A percentile compares a stretch with the other conserved stretches of the same genome.
Conservation (phyloP, 2,329 filamentous ascomycete species). For the Pseudogymnoascus sp. region DNA sequence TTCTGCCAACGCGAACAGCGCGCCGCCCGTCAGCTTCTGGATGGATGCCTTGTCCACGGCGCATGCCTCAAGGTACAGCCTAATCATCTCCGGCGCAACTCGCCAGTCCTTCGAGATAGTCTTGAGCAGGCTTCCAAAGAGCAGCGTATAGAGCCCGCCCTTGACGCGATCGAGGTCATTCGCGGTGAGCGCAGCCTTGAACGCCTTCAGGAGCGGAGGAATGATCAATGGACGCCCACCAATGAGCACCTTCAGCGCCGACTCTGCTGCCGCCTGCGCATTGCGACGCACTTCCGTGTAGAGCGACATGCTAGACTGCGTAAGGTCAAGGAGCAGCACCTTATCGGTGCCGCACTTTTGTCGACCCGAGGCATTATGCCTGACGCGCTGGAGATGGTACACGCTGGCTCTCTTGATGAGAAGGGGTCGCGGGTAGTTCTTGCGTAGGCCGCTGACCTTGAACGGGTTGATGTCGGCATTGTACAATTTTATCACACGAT, state of each 20-base stretch:
- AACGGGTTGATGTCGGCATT: conserved; percentile 83
- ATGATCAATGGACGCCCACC: conserved; percentile 85
- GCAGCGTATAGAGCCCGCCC: conserved; percentile 80
- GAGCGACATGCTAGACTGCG: conserved; percentile 78
- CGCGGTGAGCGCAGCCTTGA: conserved; percentile 68
- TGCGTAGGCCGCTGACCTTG: conserved; percentile 86
- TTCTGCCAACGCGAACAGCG: conserved; percentile 78
- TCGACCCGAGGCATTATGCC: conserved; percentile 83
- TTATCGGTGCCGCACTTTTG: conserved; percentile 89
- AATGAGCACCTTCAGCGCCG: conserved; percentile 82
- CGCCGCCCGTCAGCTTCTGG: conserved; percentile 74
- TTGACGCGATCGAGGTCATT: conserved; percentile 90
- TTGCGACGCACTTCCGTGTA: conserved; percentile 96
- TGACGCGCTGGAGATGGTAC: conserved; percentile 87
- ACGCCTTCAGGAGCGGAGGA: conserved; percentile 69
- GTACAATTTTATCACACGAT: conserved; percentile 76
- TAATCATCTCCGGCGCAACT: conserved; percentile 83
- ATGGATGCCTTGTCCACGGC: conserved; percentile 91
- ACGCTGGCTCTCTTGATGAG: conserved; percentile 87
- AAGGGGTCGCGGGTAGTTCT: conserved; percentile 86
- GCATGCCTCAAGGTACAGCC: conserved; percentile 80
- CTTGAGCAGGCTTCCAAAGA: conserved; percentile 82
- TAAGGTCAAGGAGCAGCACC: conserved; percentile 72
- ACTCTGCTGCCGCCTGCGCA: conserved; percentile 85
- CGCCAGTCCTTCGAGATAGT: conserved; percentile 90